Base-by-base conservation (phyloP, 140 eudicot genomes). In the Erigeron philadelphicus region DNA sequence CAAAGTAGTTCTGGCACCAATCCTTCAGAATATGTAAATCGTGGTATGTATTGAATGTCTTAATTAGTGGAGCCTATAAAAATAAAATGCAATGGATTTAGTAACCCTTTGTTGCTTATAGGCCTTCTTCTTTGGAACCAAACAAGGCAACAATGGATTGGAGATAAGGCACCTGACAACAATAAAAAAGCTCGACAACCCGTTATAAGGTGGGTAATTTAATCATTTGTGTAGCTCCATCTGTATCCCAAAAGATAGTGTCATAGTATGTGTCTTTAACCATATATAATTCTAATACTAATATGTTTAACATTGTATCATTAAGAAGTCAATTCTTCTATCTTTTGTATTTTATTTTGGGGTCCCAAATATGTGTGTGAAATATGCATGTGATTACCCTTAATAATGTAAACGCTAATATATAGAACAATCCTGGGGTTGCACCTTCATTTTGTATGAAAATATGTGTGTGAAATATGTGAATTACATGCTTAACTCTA, bases 51-150 rank as follows among this genome's bases (percentile, higher is more conserved):
- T 44, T 64, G 40, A 21, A 35, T 10, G 40, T 70, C 11, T 70
- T 35, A 15, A 3, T 63, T 8, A 12, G 11, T 59, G 38, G 35
- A 25, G 3, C 3, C 35, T 31, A 31, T 31, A 31, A 2, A 31
- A 31, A 31, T 1, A 25, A 31, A 31, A 31, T 31, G 38, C 3
- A 31, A 31, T 31, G 38, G 38, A 31, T 31, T 31, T 64, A 66
- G 7, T n/a, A 31, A 70, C 50, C 38, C 38, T 9, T 21, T 67
- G 56, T 44, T 68, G 62, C 49, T 50, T 67, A 64, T 73, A 92
- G 98, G 98, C 38, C 81, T 86, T 72, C 86, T 88, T 80, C 90
- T 83, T 59, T 92, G 96, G 98, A 88, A 84, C 70, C 95, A 88
- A 49, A 79, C 89, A 61, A 82, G 96, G 85, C 95, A 86, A 78